Percentiles rank a stretch among this genome's conserved stretches.
Evolutionary conservation across 768 basidiomycete species (phyloP).

Genomic region (Tephrocybe sp.): DNA sequence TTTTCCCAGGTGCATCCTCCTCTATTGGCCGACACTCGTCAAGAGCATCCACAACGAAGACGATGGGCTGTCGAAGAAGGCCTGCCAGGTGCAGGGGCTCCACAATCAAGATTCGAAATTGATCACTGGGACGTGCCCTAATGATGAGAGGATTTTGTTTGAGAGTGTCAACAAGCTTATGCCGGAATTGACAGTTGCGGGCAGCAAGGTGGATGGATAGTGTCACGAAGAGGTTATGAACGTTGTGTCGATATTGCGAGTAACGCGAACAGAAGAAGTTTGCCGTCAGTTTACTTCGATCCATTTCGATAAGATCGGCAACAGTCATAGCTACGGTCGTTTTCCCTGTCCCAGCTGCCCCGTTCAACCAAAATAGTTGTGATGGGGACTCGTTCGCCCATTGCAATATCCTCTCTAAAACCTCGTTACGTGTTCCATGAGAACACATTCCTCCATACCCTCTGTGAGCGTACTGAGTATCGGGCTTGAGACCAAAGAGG

Average conservation of each 20-base stretch:
- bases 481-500: conserved; percentile 10
- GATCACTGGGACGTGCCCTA: conserved; percentile 1
- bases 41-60: conserved; percentile 22
- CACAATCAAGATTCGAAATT: conserved; percentile 14
- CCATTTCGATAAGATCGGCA: conserved; percentile 14
- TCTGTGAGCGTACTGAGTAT: conserved; percentile 13
- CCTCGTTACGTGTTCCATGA: conserved; percentile 14
- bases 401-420: conserved; percentile 12
- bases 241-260: conserved; percentile 12
- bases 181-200: conserved; percentile 5
- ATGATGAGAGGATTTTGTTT: conserved; percentile 6
- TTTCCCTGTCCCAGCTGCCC: conserved; percentile 22
- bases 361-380: conserved; percentile 20
- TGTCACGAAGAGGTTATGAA: conserved; percentile 13
- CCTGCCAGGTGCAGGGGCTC: conserved; percentile 11
- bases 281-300: conserved; percentile 15
- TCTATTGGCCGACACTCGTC: conserved; percentile 19
- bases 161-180: conserved; percentile 10
- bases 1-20: conserved; percentile 8
- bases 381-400: conserved; percentile 12
- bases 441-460: conserved; percentile 13
- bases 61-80: conserved; percentile 7
- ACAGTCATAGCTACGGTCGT: conserved; percentile 19
- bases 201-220: conserved; percentile 14
- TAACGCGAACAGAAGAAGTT: conserved; percentile 22